A percentile compares a stretch with the other conserved stretches of the same genome.
Evolutionary conservation across 352 stramenopile species (phyloP).

Genomic region (Phytophthora quininea): DNA sequence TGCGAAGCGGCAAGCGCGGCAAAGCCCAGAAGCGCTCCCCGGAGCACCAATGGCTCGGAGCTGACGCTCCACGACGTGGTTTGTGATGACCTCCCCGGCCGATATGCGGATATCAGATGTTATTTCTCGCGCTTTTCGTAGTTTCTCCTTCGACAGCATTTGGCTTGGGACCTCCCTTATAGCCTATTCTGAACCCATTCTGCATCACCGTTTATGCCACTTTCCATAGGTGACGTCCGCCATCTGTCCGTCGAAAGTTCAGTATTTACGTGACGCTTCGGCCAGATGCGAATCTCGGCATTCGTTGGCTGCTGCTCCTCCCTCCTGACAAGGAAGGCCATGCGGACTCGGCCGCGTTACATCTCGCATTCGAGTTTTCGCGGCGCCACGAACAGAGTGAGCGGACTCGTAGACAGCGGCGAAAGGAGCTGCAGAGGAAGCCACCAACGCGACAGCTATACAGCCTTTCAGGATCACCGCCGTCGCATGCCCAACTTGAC

Average conservation of each 20-base stretch:
- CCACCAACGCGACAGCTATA: no score
- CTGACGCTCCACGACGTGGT: background rate
- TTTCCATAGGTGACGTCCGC: no score
- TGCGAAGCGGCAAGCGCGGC: background rate
- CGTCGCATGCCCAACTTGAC: conserved; percentile 15
- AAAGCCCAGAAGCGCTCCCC: no score
- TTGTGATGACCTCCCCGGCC: background rate
- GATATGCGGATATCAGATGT: background rate
- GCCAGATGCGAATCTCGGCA: background rate
- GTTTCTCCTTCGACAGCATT: background rate
- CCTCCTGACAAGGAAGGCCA: no score
- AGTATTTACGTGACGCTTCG: background rate
- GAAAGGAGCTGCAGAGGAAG: no score
- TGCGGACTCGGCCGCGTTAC: background rate
- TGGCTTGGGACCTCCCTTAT: background rate
- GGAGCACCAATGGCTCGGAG: background rate
- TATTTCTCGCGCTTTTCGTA: background rate
- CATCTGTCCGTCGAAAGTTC: background rate
- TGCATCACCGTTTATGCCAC: background rate
- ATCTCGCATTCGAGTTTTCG: background rate
- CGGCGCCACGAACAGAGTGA: background rate
- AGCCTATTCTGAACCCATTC: background rate
- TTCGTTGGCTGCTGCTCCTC: background rate
- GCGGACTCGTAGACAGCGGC: no score
- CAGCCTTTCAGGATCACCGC: background rate